A percentile compares a stretch with the other conserved stretches of the same genome.
Evolutionary conservation across 768 basidiomycete genomes (phyloP).

Genomic region (Suillus brevipes): DNA sequence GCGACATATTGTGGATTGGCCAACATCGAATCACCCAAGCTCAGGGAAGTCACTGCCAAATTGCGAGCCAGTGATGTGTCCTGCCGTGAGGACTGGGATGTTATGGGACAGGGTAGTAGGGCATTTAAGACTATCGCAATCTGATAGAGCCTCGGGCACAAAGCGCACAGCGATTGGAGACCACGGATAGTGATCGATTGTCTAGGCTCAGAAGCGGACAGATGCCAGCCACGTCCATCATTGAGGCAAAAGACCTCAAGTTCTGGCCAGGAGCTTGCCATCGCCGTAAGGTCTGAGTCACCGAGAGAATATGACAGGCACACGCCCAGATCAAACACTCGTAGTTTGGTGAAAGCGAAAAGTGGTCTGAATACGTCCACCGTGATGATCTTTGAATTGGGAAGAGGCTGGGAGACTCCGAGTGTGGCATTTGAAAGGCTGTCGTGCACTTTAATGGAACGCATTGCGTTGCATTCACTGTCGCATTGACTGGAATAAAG

Average conservation of each 20-base stretch:
- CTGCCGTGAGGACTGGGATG: not conserved
- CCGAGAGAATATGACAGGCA: conserved; percentile 3
- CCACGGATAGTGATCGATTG: conserved; percentile 1
- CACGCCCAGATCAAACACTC: conserved; percentile 4
- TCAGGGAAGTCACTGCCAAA: not conserved
- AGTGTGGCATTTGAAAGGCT: not conserved
- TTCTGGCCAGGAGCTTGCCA: conserved; percentile 7
- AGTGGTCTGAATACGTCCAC: conserved; percentile 2
- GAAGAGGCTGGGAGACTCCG: not conserved
- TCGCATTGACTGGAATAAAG: not conserved
- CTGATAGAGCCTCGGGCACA: conserved; percentile 3
- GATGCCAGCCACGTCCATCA: conserved; percentile 1
- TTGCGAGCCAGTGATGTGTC: not conserved
- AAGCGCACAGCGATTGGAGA: conserved; percentile 1
- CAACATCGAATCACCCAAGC: conserved; percentile 1
- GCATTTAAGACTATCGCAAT: conserved; percentile 5
- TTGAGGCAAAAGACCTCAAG: conserved; percentile 4
- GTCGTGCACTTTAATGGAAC: not conserved
- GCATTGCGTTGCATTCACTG: not conserved
- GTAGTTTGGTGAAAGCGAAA: conserved; percentile 5
- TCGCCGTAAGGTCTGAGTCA: conserved; percentile 1
- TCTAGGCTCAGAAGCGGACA: not conserved
- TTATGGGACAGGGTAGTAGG: not conserved
- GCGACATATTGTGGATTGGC: not conserved
- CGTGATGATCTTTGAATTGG: not conserved